These are phyloP conservation scores for Sergeia podlipaevii DNA, from an alignment of 208 protist species.

Conservation along the genomic window DNA sequence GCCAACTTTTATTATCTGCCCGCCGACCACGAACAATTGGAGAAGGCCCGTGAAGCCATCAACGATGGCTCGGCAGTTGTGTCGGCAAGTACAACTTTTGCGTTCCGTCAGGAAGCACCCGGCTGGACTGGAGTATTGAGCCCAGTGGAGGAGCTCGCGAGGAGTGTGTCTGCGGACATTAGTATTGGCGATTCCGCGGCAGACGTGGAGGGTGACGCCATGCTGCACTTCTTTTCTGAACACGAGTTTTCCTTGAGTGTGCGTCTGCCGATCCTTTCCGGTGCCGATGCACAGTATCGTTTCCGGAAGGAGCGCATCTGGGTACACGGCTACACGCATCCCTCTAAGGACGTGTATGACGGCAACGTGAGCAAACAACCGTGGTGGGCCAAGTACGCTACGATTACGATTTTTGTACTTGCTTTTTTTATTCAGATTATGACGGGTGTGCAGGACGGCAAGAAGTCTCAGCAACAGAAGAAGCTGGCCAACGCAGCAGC, in stretches of 20 bases:
- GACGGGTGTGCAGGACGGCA: slow-evolving; percentile 30
- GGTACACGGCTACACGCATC: slow-evolving; percentile 56
- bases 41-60: slow-evolving; percentile 26
- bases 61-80: slow-evolving; percentile 24
- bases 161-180: slow-evolving; percentile 7
- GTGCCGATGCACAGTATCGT: slow-evolving; percentile 1
- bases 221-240: slow-evolving; percentile 55
- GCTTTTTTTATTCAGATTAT: slow-evolving; percentile 45
- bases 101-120: slow-evolving; percentile 19
- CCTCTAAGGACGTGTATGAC: slow-evolving; percentile 27
- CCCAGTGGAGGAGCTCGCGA: slow-evolving; percentile 27
- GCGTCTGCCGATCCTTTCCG: slow-evolving; percentile 8
- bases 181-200: not conserved
- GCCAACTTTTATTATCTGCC: slow-evolving; percentile 44
- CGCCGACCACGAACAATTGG: slow-evolving; percentile 23
- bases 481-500: not conserved
- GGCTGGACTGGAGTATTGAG: slow-evolving; percentile 27
- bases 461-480: slow-evolving; percentile 10
- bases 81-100: slow-evolving; percentile 26
- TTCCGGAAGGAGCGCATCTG: slow-evolving; percentile 55
- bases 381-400: slow-evolving; percentile 30
- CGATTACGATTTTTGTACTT: slow-evolving; percentile 19
- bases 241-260: slow-evolving; percentile 59
- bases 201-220: slow-evolving; percentile 19
- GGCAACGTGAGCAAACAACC: slow-evolving; percentile 17